Base-by-base conservation (phyloP, 1,284 basidiomycete genomes). In the Sphagnurus paluster region DNA sequence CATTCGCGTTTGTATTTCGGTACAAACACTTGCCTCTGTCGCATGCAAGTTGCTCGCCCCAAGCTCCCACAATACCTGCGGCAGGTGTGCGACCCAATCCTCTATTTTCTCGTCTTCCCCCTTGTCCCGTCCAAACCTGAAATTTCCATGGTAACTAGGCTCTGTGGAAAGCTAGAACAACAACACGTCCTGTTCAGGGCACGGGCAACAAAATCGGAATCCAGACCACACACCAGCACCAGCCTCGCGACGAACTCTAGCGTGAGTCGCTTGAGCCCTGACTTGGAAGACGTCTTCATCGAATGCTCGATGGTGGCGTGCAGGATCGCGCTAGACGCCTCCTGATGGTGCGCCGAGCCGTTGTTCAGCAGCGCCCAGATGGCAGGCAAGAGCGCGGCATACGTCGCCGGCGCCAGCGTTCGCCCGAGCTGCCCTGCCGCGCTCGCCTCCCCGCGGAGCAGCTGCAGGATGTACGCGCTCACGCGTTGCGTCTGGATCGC, bases 21-120 rank as follows among this genome's bases (percentile, higher is more conserved):
- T 39, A 42, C 10, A 44, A 19, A 4, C 7, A 36, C 75, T 53
- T 44, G 85, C 83, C 72, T 86, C 80, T 0, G 82, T 81, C 4
- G 75, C 68, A 2, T 62, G 54, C 7, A 77, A 59, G 56, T 89
- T 79, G 39, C 67, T 78, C 11, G 67, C 66, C 1, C 85, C 86
- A 5, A 90, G 65, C 65, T 96, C 92, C 93, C 93, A 96, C 1
- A 96, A 70, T 6, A 76, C 77, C 61, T 82, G 84, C 0, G 92
- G 90, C 29, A 94, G 72, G 51, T 84, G 78, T 9, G 73, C 57
- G 14, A 87, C 48, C 87, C 89, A 89, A 21, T 81, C 77, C 44
- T 79, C 70, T 24, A 86, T 65, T 48, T 65, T 69, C 28, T 65
- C 55, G 35, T 67, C 62, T 25, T 69, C 63, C 5, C 60, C 63